These are phyloP conservation scores for Pezicula rhizophila DNA, from an alignment of 2,329 filamentous ascomycete species.

Conservation along the genomic window DNA sequence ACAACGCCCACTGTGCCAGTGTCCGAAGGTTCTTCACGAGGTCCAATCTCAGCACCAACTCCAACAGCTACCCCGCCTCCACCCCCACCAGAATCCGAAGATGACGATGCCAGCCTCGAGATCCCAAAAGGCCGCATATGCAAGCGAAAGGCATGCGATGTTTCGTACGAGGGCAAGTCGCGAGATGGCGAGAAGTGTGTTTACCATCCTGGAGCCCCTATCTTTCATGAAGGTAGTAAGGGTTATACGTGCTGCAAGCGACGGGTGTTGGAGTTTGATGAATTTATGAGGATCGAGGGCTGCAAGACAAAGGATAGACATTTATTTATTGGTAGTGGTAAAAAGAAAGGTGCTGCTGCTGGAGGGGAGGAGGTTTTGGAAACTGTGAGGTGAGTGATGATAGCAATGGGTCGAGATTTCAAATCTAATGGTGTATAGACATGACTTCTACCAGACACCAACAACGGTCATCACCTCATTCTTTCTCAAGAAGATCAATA, in stretches of 20 bases:
- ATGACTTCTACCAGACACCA: constrained; percentile 93
- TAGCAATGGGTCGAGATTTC: constrained; percentile 1
- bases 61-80: constrained; percentile 41
- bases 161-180: constrained; percentile 52
- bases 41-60: constrained; percentile 38
- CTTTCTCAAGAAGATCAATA: constrained; percentile 96
- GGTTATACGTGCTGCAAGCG: constrained; percentile 97
- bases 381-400: constrained; percentile 59
- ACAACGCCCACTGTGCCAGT: constrained; percentile 47
- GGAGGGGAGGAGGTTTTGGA: constrained; percentile 69
- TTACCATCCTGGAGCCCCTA: constrained; percentile 81
- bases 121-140: constrained; percentile 73
- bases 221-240: constrained; percentile 98
- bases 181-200: constrained; percentile 72
- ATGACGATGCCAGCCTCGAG: constrained; percentile 71
- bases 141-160: constrained; percentile 69
- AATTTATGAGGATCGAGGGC: constrained; percentile 93
- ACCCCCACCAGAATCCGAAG: constrained; percentile 71
- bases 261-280: constrained; percentile 90
- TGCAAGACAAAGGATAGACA: constrained; percentile 79
- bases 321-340: constrained; percentile 74
- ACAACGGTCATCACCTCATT: constrained; percentile 81
- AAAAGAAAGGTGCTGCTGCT: constrained; percentile 48
- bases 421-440: constrained; percentile 36
- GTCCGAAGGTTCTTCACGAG: constrained; percentile 34